Conservation (phyloP, 2,329 filamentous ascomycete genomes). For the Colletotrichum sojae region DNA sequence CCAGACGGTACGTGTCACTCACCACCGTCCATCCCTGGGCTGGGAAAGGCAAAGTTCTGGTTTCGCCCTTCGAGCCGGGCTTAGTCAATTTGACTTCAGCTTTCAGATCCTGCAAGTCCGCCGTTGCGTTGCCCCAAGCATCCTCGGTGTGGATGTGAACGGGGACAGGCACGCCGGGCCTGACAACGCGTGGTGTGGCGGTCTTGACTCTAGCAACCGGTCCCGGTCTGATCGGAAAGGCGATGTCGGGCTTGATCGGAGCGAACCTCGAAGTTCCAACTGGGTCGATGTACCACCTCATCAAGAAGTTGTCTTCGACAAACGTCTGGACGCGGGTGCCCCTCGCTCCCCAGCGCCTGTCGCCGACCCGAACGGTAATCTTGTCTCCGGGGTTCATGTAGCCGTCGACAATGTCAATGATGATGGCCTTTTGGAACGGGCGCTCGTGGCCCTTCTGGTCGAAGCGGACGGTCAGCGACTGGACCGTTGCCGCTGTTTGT, state of each 20-base stretch:
- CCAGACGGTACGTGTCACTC: background rate
- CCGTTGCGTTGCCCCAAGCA: conserved; percentile 48
- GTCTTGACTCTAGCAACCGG: conserved; percentile 41
- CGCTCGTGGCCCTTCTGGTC: conserved; percentile 56
- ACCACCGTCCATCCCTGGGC: conserved; percentile 29
- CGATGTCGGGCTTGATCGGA: conserved; percentile 51
- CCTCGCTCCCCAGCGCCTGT: conserved; percentile 48
- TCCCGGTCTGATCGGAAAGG: conserved; percentile 45
- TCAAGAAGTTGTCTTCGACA: conserved; percentile 51
- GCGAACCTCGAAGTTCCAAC: conserved; percentile 53
- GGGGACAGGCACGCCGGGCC: conserved; percentile 42
- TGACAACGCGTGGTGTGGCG: conserved; percentile 43
- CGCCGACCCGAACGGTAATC: conserved; percentile 51
- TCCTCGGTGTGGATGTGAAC: conserved; percentile 47
- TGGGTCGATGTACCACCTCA: conserved; percentile 55
- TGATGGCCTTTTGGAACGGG: conserved; percentile 55
- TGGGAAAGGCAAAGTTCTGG: conserved; percentile 8
- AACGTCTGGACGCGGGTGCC: conserved; percentile 53
- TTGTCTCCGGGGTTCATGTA: conserved; percentile 54
- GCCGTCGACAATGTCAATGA: conserved; percentile 53
- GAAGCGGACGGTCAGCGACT: conserved; percentile 50
- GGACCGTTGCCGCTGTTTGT: conserved; percentile 52
- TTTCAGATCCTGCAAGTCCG: conserved; percentile 33
- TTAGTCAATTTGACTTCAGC: conserved; percentile 1
- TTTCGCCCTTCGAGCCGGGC: background rate